Conservation (phyloP, 257 asterid genomes). For the Rehmannia glutinosa region DNA sequence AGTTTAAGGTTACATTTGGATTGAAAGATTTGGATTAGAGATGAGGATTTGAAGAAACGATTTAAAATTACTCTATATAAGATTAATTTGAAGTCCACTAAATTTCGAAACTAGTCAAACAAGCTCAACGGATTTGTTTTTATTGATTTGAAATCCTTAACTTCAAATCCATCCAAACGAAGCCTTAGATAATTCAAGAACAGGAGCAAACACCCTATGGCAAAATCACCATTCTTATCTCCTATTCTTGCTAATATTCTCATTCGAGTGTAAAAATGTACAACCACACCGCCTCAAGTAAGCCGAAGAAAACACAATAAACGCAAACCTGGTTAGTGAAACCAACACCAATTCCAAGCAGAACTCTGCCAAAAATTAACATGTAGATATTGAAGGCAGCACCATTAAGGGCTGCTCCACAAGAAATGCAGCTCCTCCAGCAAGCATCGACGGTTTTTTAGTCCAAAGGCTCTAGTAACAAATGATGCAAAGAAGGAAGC, state of each 20-base stretch:
- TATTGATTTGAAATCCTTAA: too few relatives aligned
- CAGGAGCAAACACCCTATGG: too few relatives aligned
- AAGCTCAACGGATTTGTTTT: too few relatives aligned
- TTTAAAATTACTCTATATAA: too few relatives aligned
- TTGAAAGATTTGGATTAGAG: too few relatives aligned
- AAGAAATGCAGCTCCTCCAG: conserved; percentile 42
- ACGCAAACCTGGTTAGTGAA: conserved; percentile 45
- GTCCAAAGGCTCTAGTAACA: conserved; percentile 36
- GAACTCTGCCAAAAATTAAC: conserved; percentile 41
- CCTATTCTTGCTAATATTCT: too few relatives aligned
- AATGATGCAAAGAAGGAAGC: conserved; percentile 42
- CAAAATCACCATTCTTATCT: too few relatives aligned
- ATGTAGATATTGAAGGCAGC: conserved; percentile 38
- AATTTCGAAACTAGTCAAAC: too few relatives aligned
- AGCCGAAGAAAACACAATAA: neutral
- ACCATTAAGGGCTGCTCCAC: conserved; percentile 43
- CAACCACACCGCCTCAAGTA: neutral
- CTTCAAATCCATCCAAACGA: too few relatives aligned
- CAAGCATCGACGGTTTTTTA: conserved; percentile 28
- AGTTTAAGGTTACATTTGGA: too few relatives aligned
- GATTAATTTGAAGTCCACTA: too few relatives aligned
- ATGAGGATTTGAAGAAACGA: too few relatives aligned
- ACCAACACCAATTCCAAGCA: conserved; percentile 56
- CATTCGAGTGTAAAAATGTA: neutral
- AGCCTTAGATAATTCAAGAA: neutral